Evolutionary conservation across 371 early-diverging fungal genomes (phyloP), one percentile per base, ranked within the genome.

Genomic region (Paraphysoderma sedebokerense): DNA sequence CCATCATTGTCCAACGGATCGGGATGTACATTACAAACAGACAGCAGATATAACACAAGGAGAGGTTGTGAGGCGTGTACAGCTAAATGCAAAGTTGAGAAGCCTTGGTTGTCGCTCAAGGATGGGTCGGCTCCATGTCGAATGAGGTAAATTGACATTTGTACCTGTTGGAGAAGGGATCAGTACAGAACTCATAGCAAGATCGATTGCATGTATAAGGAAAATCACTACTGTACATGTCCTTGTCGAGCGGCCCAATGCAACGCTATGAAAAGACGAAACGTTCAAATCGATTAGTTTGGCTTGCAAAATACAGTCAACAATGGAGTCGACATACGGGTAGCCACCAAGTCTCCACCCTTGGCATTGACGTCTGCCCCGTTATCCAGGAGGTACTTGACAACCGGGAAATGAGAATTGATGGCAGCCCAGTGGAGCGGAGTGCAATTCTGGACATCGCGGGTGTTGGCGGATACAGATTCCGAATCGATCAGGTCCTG

Each of bases 171-270:
- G n/a, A n/a, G n/a, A n/a, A n/a, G n/a, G n/a, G n/a, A n/a, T n/a
- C n/a, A n/a, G n/a, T n/a, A n/a, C n/a, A n/a, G n/a, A n/a, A n/a
- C n/a, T n/a, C n/a, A n/a, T n/a, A n/a, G n/a, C n/a, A n/a, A n/a
- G n/a, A n/a, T n/a, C n/a, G n/a, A n/a, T n/a, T n/a, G n/a, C n/a
- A n/a, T n/a, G n/a, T n/a, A n/a, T 54, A 36, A 96, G 61, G 27
- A 80, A 66, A 38, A 76, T 73, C 0, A 84, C 81, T 46, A 82
- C 72, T 74, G 61, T 26, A 90, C 57, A 36, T 81, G 77, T 22
- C 86, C 85, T 40, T 79, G 74, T 45, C 77, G 71, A 38, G 50
- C 56, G 15, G 89, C 89, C 95, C 92, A 92, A 48, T 90, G 91
- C 42, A 92, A 57, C 9, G 93, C 27, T 0, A 31, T 42, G 6